phyloP scores from a whole-genome alignment of 345 rosid species.

The Nasturtium officinale region DNA sequence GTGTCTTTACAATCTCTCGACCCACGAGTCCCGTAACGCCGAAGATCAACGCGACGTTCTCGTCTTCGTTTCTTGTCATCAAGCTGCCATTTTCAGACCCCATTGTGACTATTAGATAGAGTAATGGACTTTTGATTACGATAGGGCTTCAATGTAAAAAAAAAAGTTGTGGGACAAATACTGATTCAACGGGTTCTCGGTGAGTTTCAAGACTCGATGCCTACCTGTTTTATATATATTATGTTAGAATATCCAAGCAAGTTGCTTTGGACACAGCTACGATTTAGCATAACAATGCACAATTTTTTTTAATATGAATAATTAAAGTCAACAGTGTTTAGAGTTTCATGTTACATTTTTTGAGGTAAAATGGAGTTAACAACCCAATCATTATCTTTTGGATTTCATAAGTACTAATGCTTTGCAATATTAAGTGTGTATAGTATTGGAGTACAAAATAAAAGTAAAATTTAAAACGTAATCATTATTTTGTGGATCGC shows the following conservation, averaged over 20 bases:
- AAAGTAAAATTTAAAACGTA: too few species aligned
- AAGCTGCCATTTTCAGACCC: constrained; percentile 42
- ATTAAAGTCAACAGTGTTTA: constrained; percentile 39
- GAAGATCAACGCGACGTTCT: constrained; percentile 68
- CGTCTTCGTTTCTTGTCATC: constrained; percentile 25
- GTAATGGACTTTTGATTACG: constrained; percentile 17
- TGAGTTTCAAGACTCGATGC: constrained; percentile 43
- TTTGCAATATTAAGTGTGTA: too few species aligned
- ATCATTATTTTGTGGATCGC: too few species aligned
- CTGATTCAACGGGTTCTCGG: constrained; percentile 33
- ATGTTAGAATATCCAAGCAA: constrained; percentile 34
- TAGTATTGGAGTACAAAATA: too few species aligned
- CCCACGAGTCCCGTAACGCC: constrained; percentile 94
- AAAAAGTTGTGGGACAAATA: constrained; percentile 1
- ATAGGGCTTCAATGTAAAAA: constrained; percentile 1
- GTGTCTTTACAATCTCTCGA: constrained; percentile 60
- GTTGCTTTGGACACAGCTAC: constrained; percentile 37
- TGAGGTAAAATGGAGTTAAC: too few species aligned
- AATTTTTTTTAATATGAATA: background rate
- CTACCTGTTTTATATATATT: constrained; percentile 36
- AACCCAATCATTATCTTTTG: too few species aligned
- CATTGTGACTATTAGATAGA: constrained; percentile 39
- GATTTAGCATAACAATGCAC: constrained; percentile 35
- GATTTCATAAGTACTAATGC: too few species aligned
- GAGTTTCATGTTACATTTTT: constrained; percentile 3